Conservation (phyloP, 1,284 basidiomycete genomes). For the Chondrostereum purpureum region DNA sequence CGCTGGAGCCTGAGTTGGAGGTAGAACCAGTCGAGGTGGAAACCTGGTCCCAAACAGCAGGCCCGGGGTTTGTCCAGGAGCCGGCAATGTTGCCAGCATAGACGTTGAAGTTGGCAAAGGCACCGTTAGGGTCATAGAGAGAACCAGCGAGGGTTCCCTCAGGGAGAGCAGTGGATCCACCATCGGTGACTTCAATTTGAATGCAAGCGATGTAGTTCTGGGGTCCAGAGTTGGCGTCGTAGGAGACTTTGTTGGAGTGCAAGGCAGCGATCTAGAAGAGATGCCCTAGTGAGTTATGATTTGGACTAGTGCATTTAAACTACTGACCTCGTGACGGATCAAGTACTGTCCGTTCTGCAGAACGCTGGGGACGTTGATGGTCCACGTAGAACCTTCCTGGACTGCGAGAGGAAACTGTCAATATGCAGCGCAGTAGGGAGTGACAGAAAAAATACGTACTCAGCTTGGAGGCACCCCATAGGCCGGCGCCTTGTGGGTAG, state of each 20-base stretch:
- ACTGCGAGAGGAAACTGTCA: conserved; percentile 15
- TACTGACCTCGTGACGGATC: conserved; percentile 29
- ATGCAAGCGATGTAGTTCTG: conserved; percentile 21
- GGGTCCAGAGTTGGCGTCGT: conserved; percentile 17
- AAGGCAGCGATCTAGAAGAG: conserved; percentile 12
- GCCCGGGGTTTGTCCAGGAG: conserved; percentile 15
- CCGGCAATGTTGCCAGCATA: conserved; percentile 12
- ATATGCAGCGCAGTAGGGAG: background rate
- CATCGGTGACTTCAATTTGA: conserved; percentile 29
- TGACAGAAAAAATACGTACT: conserved; percentile 6
- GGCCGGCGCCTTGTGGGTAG: conserved; percentile 15
- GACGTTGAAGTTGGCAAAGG: conserved; percentile 18
- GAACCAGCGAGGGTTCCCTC: conserved; percentile 18
- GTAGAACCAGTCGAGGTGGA: too few species aligned
- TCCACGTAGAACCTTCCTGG: conserved; percentile 17
- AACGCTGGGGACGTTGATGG: conserved; percentile 24
- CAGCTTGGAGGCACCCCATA: conserved; percentile 20
- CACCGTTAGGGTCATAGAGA: conserved; percentile 15
- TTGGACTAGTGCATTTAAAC: conserved; percentile 20
- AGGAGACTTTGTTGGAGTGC: conserved; percentile 16
- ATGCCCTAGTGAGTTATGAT: too few species aligned
- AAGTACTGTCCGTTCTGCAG: conserved; percentile 32
- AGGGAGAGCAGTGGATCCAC: conserved; percentile 24
- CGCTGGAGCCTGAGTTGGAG: too few species aligned
- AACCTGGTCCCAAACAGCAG: conserved; percentile 15